Evolutionary conservation across 2,329 filamentous ascomycete species (phyloP).

Genomic region (Metarhizium rileyi): DNA sequence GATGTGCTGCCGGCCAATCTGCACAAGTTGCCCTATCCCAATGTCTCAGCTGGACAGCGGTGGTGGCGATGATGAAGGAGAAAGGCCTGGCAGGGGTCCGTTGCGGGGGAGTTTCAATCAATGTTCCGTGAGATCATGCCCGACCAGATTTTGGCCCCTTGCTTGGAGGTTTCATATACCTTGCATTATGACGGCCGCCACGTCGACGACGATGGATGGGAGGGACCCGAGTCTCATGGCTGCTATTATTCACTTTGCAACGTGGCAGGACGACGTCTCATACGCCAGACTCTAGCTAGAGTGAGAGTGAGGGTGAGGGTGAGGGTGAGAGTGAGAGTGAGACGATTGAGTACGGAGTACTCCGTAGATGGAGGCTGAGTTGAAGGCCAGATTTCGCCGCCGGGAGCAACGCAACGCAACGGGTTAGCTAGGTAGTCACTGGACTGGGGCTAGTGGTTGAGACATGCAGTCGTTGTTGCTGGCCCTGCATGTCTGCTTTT

Average conservation of each 20-base stretch:
- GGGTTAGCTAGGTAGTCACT: no score
- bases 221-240: no score
- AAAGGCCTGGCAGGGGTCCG: background rate
- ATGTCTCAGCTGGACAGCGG: background rate
- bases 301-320: no score
- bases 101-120: background rate
- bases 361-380: no score
- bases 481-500: background rate
- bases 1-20: no score
- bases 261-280: no score
- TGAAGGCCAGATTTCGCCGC: background rate
- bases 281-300: no score
- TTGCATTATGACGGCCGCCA: conserved; percentile 1
- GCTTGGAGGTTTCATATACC: conserved; percentile 5
- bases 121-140: background rate
- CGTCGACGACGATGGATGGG: no score
- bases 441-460: background rate
- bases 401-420: no score
- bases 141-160: conserved; percentile 2
- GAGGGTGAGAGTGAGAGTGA: no score
- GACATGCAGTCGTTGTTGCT: background rate
- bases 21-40: background rate
- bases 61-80: background rate
- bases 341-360: no score
- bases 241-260: no score